These are phyloP conservation scores for Pezicula radicicola DNA, from an alignment of 2,329 filamentous ascomycete genomes.

Conservation along the genomic window DNA sequence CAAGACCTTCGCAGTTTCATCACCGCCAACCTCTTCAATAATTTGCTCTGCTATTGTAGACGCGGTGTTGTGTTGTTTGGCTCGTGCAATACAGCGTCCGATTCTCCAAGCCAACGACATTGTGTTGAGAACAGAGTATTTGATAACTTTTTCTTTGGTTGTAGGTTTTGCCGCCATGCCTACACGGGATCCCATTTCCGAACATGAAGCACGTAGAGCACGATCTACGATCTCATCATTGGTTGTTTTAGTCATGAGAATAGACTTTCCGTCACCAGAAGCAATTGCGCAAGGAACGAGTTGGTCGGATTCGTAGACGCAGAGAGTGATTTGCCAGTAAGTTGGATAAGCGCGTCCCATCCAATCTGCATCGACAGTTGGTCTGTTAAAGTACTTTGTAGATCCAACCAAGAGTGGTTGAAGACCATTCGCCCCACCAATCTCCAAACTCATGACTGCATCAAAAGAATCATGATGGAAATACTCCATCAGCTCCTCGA, in stretches of 20 bases:
- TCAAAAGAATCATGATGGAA: conserved; percentile 26
- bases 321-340: conserved; percentile 41
- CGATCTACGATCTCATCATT: conserved; percentile 40
- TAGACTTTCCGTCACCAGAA: conserved; percentile 40
- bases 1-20: conserved; percentile 50
- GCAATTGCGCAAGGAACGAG: conserved; percentile 42
- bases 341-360: conserved; percentile 45
- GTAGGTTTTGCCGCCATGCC: conserved; percentile 38
- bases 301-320: conserved; percentile 35
- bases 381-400: conserved; percentile 28
- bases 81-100: conserved; percentile 52
- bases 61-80: conserved; percentile 45
- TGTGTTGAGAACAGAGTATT: conserved; percentile 36
- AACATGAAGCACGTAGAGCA: conserved; percentile 35
- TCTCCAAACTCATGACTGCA: conserved; percentile 33
- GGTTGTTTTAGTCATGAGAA: conserved; percentile 38
- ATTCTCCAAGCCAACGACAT: conserved; percentile 46
- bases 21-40: conserved; percentile 54
- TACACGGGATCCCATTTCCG: conserved; percentile 38
- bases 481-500: conserved; percentile 34
- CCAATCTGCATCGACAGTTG: conserved; percentile 40
- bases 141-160: conserved; percentile 32
- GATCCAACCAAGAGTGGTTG: conserved; percentile 25
- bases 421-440: conserved; percentile 39
- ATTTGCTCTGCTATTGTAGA: conserved; percentile 55